Percentiles rank a stretch among this genome's conserved stretches.
phyloP scores from a whole-genome alignment of 179 eudicot genomes.

The Amaranthus tricolor region DNA sequence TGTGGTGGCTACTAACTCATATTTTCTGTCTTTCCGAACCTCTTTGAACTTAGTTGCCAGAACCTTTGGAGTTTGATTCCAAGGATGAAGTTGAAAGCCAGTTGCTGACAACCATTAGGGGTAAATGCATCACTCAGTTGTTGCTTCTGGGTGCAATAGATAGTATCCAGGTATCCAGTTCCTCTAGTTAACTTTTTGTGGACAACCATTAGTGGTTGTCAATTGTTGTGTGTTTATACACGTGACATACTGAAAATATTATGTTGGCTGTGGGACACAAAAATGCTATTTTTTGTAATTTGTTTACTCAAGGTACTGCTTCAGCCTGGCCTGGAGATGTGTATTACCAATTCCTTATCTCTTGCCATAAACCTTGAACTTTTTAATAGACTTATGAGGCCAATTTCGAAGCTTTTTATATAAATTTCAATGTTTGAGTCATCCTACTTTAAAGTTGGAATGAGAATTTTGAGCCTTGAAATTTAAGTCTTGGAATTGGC shows the following conservation, averaged over 20 bases:
- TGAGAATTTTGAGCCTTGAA: too few species aligned
- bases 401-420: too few species aligned
- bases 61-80: conserved; percentile 42
- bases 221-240: conserved; percentile 4
- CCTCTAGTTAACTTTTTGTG: neutral
- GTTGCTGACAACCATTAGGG: conserved; percentile 64
- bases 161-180: conserved; percentile 72
- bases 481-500: too few species aligned
- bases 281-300: neutral
- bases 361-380: neutral
- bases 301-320: neutral
- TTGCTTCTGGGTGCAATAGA: conserved; percentile 84
- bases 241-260: neutral
- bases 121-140: conserved; percentile 90
- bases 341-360: neutral
- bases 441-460: too few species aligned
- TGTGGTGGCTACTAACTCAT: conserved; percentile 5
- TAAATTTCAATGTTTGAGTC: too few species aligned
- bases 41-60: conserved; percentile 42
- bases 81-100: conserved; percentile 69
- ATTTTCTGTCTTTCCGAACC: conserved; percentile 17
- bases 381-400: neutral
- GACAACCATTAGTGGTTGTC: neutral
- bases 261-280: neutral
- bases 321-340: neutral